Base-by-base conservation (phyloP, 495 filamentous ascomycete species). In the Staphylotrichum tortipilum region DNA sequence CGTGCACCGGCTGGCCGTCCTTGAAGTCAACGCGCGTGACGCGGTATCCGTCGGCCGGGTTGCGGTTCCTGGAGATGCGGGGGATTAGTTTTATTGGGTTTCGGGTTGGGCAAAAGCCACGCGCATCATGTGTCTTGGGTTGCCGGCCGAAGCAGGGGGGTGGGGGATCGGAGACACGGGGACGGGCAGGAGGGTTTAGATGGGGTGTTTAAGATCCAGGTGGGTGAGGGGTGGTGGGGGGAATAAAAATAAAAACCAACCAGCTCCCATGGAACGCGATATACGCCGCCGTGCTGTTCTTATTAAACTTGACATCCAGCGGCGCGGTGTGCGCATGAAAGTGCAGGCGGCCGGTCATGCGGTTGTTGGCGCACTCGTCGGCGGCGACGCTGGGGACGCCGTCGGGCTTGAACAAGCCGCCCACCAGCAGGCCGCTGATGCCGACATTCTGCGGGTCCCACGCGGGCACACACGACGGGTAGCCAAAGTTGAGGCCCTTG, bases 391-490 rank as follows among this genome's bases (percentile, higher is more conserved):
- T 42, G 29, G 47, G 44, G 22, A 53, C 67, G 64, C 28, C 58
- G 63, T 67, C 47, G 37, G 73, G 54, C 3, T 47, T 57, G 61
- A 79, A 74, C 47, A 76, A 73, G 17, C 47, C 59, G 17, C 74
- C 75, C n/a, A 72, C 65, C n/a, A 61, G 47, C 36, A 76, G 47
- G 22, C 52, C 56, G 28, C 48, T 62, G 35, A 62, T 35, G 14
- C 71, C 71, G 26, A 78, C 63, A 9, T 47, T 40, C 19, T 47
- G 50, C 3, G 70, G 62, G 47, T 76, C 65, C 81, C 81, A 86
- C 0, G 75, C 75, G 0, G 81, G 63, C 35, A 79, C 78, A 59
- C 82, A 85, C 14, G 65, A 65, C 6, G 82, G 83, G 52, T 85
- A 85, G 6, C 81, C 81, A 52, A 72, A 80, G 52, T 82, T 80